phyloP scores from a whole-genome alignment of 148 eudicot genomes.

The Cornus suecica region DNA sequence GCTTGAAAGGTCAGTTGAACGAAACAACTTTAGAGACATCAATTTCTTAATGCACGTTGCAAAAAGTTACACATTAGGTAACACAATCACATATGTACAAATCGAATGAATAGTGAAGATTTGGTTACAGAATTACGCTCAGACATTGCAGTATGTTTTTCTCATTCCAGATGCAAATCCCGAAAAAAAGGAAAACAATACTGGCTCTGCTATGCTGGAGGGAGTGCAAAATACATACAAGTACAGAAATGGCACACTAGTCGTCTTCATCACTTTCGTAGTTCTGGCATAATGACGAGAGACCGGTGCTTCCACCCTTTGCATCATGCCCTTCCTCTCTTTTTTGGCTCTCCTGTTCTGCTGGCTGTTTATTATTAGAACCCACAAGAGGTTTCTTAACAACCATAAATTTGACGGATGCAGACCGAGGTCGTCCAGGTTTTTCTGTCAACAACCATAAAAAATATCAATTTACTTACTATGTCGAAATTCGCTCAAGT shows the following conservation, averaged over 20 bases:
- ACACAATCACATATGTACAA: no score
- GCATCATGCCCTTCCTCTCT: conserved; percentile 12
- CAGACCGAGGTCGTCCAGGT: conserved; percentile 1
- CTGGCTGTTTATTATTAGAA: conserved; percentile 14
- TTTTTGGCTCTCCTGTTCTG: conserved; percentile 17
- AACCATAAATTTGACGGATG: conserved; percentile 33
- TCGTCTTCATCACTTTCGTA: conserved; percentile 66
- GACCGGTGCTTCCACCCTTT: conserved; percentile 27
- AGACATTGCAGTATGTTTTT: no score
- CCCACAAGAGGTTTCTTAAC: conserved; percentile 34
- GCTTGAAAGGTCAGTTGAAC: no score
- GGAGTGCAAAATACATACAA: no score
- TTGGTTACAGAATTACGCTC: no score
- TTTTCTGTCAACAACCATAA: conserved; percentile 27
- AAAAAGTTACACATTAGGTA: no score
- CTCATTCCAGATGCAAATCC: no score
- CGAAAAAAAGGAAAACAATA: no score
- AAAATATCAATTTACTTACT: neutral
- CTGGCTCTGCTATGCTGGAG: no score
- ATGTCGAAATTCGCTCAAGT: neutral
- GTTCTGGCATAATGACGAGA: conserved; percentile 50
- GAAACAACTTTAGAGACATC: no score
- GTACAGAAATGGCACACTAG: conserved; percentile 2
- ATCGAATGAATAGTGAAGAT: no score
- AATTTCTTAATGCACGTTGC: no score